Percentiles rank a stretch among this genome's conserved stretches.
phyloP scores from a whole-genome alignment of 305 asterid genomes.

The Andrographis paniculata region DNA sequence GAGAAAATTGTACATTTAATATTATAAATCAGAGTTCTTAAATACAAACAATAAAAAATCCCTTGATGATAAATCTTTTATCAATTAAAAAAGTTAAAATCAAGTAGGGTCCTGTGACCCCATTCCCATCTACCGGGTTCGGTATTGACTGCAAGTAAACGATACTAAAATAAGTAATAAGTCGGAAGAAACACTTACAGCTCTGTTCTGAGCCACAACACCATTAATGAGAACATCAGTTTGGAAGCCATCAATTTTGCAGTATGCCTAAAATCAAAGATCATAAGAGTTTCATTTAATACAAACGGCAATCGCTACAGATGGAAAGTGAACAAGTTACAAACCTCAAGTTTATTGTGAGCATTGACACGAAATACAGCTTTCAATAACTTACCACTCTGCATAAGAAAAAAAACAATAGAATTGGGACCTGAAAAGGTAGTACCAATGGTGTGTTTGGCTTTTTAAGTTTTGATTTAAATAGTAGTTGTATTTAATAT shows the following conservation, averaged over 20 bases:
- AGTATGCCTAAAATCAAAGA: constrained; percentile 50
- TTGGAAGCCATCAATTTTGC: constrained; percentile 64
- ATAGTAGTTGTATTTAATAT: too few relatives aligned
- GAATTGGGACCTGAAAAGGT: not conserved
- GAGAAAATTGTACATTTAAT: too few relatives aligned
- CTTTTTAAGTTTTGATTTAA: too few relatives aligned
- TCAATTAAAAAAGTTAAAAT: too few relatives aligned
- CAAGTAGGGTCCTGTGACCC: too few relatives aligned
- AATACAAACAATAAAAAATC: too few relatives aligned
- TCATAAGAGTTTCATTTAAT: constrained; percentile 10
- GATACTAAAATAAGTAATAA: constrained; percentile 5
- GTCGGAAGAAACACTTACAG: constrained; percentile 39
- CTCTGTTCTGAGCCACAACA: constrained; percentile 61
- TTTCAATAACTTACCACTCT: constrained; percentile 55
- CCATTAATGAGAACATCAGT: constrained; percentile 55
- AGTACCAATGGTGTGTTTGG: constrained; percentile 5
- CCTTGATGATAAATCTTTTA: too few relatives aligned
- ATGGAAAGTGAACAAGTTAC: constrained; percentile 9
- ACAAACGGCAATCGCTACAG: constrained; percentile 6
- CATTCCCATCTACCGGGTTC: too few relatives aligned
- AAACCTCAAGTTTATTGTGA: constrained; percentile 74
- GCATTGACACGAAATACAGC: constrained; percentile 79
- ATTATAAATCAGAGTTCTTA: too few relatives aligned
- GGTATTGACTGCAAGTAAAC: not conserved
- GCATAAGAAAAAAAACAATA: constrained; percentile 22